These are phyloP conservation scores for Fraxinus quadrangulata DNA, from an alignment of 257 asterid species.

Conservation along the genomic window DNA sequence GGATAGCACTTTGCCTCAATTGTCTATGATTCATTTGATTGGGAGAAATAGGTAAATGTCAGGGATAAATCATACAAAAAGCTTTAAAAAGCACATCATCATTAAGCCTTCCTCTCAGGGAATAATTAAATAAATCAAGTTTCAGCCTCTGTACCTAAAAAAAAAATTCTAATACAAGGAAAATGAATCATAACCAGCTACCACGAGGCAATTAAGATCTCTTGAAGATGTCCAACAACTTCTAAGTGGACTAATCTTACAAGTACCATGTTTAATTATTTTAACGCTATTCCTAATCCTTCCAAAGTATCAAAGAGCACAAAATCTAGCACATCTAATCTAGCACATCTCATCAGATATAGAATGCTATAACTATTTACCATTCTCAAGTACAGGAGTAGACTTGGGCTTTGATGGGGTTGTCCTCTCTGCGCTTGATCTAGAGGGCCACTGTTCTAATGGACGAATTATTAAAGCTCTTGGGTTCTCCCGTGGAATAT, in stretches of 20 bases:
- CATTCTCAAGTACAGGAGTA: conserved; percentile 52
- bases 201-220: background rate
- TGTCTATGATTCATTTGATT: background rate
- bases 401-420: conserved; percentile 29
- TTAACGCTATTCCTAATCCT: background rate
- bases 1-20: background rate
- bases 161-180: background rate
- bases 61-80: background rate
- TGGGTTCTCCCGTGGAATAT: conserved; percentile 95
- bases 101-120: background rate
- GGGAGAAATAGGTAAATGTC: background rate
- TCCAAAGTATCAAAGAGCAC: conserved; percentile 18
- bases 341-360: conserved; percentile 5
- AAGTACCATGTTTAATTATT: background rate
- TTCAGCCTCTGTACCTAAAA: background rate
- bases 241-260: background rate
- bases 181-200: background rate
- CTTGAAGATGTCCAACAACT: background rate
- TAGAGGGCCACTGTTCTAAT: conserved; percentile 74
- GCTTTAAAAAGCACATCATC: background rate
- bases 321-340: too few relatives aligned
- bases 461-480: conserved; percentile 96
- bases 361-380: conserved; percentile 38
- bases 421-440: conserved; percentile 56
- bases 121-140: background rate